phyloP scores from a whole-genome alignment of 2,329 filamentous ascomycete genomes.

The Leptographium flavum region DNA sequence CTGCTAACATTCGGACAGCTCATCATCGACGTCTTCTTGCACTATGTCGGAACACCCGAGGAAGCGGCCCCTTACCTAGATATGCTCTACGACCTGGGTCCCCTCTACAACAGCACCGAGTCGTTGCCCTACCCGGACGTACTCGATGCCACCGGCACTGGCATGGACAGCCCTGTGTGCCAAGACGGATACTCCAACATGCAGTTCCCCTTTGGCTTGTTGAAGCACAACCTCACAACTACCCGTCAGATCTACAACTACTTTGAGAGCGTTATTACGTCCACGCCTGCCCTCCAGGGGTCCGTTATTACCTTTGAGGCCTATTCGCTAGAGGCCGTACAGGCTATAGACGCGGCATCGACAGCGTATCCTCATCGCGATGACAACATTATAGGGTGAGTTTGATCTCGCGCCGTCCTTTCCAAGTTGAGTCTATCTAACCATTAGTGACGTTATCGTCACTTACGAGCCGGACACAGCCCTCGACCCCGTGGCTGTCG shows the following conservation, averaged over 20 bases:
- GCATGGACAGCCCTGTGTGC: not conserved
- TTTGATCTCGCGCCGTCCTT: not conserved
- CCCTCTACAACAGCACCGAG: not conserved
- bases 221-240: not conserved
- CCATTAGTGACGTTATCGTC: too few relatives aligned
- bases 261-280: not conserved
- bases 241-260: not conserved
- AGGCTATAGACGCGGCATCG: not conserved
- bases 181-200: not conserved
- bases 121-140: not conserved
- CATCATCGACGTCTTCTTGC: not conserved
- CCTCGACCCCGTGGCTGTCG: not conserved
- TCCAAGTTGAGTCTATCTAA: not conserved
- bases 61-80: not conserved
- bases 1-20: not conserved
- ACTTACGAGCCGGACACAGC: not conserved
- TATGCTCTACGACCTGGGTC: not conserved
- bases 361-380: not conserved
- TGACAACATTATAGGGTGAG: not conserved
- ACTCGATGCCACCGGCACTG: not conserved
- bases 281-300: not conserved
- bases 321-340: not conserved
- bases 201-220: not conserved
- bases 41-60: not conserved
- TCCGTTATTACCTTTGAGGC: not conserved